Conservation (phyloP, 2,329 filamentous ascomycete species). For the Trichophyton equinum region DNA sequence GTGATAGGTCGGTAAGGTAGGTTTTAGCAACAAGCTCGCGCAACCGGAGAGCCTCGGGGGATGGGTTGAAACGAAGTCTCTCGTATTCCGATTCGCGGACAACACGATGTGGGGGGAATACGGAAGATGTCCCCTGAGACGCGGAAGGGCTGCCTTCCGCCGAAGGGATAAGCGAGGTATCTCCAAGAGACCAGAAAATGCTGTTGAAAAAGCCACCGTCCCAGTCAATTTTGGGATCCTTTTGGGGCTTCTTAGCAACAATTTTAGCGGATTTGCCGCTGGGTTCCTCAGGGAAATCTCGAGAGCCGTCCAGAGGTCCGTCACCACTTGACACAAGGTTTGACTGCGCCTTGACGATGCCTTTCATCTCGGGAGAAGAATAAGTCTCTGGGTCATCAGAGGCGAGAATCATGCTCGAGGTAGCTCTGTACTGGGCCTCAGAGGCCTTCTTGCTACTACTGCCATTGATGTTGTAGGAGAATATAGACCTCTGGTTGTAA, state of each 20-base stretch:
- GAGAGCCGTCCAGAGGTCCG: slow-evolving; percentile 38
- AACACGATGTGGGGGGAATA: slow-evolving; percentile 4
- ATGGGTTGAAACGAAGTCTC: slow-evolving; percentile 19
- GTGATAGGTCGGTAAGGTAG: slow-evolving; percentile 67
- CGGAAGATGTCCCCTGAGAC: slow-evolving; percentile 13
- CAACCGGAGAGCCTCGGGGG: slow-evolving; percentile 45
- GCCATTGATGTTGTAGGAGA: slow-evolving; percentile 7
- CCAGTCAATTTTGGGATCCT: slow-evolving; percentile 70
- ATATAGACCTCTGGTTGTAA: slow-evolving; percentile 11
- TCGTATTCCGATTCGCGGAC: slow-evolving; percentile 4
- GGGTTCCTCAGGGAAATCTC: background rate
- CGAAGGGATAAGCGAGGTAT: slow-evolving; percentile 31
- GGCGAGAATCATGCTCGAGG: slow-evolving; percentile 46
- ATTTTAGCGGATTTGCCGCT: slow-evolving; percentile 5
- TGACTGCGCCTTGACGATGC: slow-evolving; percentile 50
- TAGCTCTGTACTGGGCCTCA: slow-evolving; percentile 23
- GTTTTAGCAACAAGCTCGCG: slow-evolving; percentile 65
- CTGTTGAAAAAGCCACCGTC: slow-evolving; percentile 74
- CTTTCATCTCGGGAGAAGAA: slow-evolving; percentile 47
- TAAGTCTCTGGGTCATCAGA: slow-evolving; percentile 74
- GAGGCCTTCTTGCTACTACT: slow-evolving; percentile 28
- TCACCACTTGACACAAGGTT: slow-evolving; percentile 68
- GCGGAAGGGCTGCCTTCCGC: slow-evolving; percentile 22
- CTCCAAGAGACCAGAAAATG: slow-evolving; percentile 69
- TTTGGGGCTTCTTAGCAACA: slow-evolving; percentile 15